Evolutionary conservation across 2,329 filamentous ascomycete species (phyloP).

Genomic region (Colletotrichum magnum): DNA sequence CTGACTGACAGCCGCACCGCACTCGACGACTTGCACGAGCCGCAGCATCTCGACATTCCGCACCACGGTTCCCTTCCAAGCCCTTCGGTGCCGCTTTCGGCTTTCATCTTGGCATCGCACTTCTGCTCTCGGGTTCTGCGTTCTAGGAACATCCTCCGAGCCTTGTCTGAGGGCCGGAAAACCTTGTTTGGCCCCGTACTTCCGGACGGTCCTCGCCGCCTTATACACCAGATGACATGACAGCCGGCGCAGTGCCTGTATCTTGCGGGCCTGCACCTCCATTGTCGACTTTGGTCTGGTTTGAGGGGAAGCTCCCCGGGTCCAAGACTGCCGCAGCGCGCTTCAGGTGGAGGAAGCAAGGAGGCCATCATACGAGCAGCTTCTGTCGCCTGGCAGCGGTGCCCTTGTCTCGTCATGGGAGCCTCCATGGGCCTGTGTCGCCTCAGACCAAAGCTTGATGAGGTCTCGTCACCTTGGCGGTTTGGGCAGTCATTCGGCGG

Average conservation of each 20-base stretch:
- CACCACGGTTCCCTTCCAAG: not conserved
- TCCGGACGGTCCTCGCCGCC: slow-evolving; percentile 21
- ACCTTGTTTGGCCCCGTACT: slow-evolving; percentile 10
- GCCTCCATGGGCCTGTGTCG: slow-evolving; percentile 17
- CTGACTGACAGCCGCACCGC: slow-evolving; percentile 6
- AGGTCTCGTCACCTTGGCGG: slow-evolving; percentile 25
- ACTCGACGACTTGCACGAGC: not conserved
- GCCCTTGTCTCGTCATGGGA: slow-evolving; percentile 4
- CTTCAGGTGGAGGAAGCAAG: slow-evolving; percentile 16
- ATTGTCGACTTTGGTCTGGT: slow-evolving; percentile 6
- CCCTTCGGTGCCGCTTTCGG: slow-evolving; percentile 10
- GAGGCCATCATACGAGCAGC: slow-evolving; percentile 25
- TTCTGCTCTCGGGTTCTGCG: slow-evolving; percentile 7
- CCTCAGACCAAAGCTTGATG: slow-evolving; percentile 34
- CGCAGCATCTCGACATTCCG: not conserved
- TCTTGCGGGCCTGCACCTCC: not conserved
- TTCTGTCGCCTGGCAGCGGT: slow-evolving; percentile 7
- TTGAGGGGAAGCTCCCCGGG: slow-evolving; percentile 9
- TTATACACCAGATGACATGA: slow-evolving; percentile 34
- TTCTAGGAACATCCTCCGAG: slow-evolving; percentile 25
- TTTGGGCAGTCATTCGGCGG: slow-evolving; percentile 21
- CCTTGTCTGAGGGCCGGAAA: slow-evolving; percentile 15
- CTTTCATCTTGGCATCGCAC: not conserved
- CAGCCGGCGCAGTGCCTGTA: slow-evolving; percentile 24
- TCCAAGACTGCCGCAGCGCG: slow-evolving; percentile 18